Conservation (phyloP, 23 red algal species). For the Gracilaria vermiculophylla region DNA sequence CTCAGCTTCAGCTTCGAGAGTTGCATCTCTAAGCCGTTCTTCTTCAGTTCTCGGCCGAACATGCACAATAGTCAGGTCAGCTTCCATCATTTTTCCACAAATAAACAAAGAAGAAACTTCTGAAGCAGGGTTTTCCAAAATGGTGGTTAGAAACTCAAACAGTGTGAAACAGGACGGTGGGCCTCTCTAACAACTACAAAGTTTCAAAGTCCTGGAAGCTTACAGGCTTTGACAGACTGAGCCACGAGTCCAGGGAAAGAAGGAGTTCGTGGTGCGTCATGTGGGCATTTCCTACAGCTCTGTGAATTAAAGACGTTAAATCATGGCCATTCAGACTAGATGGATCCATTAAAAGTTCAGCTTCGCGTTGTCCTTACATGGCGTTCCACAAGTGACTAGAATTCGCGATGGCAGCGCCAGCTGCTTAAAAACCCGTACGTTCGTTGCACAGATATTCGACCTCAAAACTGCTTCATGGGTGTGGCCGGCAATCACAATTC, state of each 20-base stretch:
- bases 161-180: too few relatives aligned
- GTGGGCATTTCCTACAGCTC: too few relatives aligned
- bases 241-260: too few relatives aligned
- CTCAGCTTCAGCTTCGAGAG: not conserved
- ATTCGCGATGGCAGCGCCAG: not conserved
- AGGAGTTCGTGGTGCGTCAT: too few relatives aligned
- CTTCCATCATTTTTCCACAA: conserved; percentile 15
- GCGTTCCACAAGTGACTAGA: not conserved
- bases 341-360: not conserved
- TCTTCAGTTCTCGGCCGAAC: conserved; percentile 1
- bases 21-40: conserved; percentile 7
- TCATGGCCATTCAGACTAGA: not conserved
- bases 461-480: not conserved
- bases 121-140: too few relatives aligned
- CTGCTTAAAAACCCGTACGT: not conserved
- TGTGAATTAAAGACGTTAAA: not conserved
- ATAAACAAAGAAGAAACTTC: not conserved
- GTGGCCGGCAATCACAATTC: not conserved
- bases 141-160: too few relatives aligned
- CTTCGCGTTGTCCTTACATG: not conserved
- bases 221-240: too few relatives aligned
- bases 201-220: too few relatives aligned
- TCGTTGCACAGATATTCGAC: not conserved
- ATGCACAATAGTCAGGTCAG: conserved; percentile 7
- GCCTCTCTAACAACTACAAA: too few relatives aligned